A percentile compares a stretch with the other conserved stretches of the same genome.
These are phyloP conservation scores for Scedosporium apiospermum DNA, from an alignment of 2,329 filamentous ascomycete genomes.

Conservation along the genomic window DNA sequence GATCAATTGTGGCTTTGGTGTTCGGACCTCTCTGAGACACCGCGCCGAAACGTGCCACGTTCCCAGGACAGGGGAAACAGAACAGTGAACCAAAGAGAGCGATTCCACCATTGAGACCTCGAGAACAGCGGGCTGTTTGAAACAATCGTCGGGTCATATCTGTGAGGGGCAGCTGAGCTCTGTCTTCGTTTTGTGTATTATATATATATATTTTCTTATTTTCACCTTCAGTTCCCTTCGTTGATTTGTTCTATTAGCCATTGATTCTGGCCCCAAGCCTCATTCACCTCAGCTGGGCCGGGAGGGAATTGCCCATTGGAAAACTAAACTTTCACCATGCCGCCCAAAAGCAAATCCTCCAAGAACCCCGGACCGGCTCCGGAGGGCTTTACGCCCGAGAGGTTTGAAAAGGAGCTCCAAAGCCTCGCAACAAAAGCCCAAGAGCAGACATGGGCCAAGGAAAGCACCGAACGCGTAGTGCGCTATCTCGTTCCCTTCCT, in stretches of 20 bases:
- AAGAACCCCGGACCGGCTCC: slow-evolving; percentile 7
- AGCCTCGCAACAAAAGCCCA: slow-evolving; percentile 36
- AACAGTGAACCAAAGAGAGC: not conserved
- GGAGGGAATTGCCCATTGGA: not conserved
- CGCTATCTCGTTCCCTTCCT: slow-evolving; percentile 25
- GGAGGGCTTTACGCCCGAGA: slow-evolving; percentile 35
- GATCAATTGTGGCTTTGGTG: too few relatives aligned
- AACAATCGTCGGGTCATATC: not conserved
- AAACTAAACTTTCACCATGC: slow-evolving; percentile 5
- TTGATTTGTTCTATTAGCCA: not conserved
- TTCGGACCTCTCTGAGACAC: not conserved
- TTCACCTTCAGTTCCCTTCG: not conserved
- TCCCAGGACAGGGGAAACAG: not conserved
- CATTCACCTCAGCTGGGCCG: not conserved
- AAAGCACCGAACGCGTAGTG: slow-evolving; percentile 25
- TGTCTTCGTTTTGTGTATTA: not conserved
- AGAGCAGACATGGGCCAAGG: slow-evolving; percentile 21
- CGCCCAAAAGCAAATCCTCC: slow-evolving; percentile 6
- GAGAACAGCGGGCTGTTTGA: slow-evolving; percentile 1
- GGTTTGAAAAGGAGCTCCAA: slow-evolving; percentile 45
- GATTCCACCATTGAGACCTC: not conserved
- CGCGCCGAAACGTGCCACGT: not conserved
- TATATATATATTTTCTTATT: not conserved
- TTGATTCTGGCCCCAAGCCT: not conserved
- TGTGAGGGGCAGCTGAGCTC: not conserved